These are phyloP conservation scores for Pulveroboletus sp. DNA, from an alignment of 768 basidiomycete species.

Conservation along the genomic window DNA sequence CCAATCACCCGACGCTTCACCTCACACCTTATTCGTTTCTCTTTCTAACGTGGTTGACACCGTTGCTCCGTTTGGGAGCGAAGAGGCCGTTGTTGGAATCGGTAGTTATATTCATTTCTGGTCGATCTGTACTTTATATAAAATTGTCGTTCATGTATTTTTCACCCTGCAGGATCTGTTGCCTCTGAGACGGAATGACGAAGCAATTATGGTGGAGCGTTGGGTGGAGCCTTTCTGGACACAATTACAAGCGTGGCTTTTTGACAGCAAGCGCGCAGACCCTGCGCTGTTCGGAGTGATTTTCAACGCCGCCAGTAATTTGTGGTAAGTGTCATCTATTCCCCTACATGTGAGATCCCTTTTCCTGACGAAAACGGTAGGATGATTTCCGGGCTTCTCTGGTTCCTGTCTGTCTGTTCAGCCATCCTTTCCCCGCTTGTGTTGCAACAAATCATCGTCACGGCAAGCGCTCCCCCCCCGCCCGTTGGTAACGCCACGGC, in stretches of 20 bases:
- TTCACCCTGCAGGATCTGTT: constrained; percentile 20
- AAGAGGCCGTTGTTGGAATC: constrained; percentile 30
- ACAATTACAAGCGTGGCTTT: constrained; percentile 16
- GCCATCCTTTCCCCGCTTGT: constrained; percentile 22
- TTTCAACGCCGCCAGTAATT: constrained; percentile 12
- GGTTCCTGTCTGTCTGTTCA: constrained; percentile 25
- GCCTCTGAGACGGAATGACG: constrained; percentile 25
- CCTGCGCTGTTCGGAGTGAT: constrained; percentile 18
- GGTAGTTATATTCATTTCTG: constrained; percentile 28
- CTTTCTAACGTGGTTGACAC: constrained; percentile 26
- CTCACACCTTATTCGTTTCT: constrained; percentile 14
- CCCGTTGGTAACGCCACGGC: constrained; percentile 20
- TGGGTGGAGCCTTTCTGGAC: constrained; percentile 26
- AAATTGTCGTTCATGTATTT: constrained; percentile 12
- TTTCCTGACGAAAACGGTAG: constrained; percentile 9
- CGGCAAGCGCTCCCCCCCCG: constrained; percentile 14
- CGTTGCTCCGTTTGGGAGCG: constrained; percentile 22
- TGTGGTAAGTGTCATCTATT: constrained; percentile 14
- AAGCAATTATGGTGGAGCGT: constrained; percentile 21
- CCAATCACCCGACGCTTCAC: constrained; percentile 21
- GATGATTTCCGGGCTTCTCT: constrained; percentile 26
- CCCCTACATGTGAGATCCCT: not conserved
- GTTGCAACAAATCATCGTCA: constrained; percentile 29
- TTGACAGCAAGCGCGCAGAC: constrained; percentile 12
- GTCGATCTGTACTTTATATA: constrained; percentile 21